These are phyloP conservation scores for Fusarium penzigii DNA, from an alignment of 2,329 filamentous ascomycete species.

Conservation along the genomic window DNA sequence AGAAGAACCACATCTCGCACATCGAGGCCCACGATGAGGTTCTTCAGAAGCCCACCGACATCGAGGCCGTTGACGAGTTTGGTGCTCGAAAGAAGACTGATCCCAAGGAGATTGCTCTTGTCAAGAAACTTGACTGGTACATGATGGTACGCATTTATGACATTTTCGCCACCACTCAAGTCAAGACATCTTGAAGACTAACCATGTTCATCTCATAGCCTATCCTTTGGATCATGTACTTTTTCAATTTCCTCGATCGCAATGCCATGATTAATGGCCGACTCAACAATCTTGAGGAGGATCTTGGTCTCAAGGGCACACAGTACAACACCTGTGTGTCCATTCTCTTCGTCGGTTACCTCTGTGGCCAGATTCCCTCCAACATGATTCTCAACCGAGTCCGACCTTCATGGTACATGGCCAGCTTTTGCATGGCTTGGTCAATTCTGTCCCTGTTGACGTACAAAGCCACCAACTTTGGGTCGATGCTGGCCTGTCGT, in stretches of 20 bases:
- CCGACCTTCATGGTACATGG: slow-evolving; percentile 46
- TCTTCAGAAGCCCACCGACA: slow-evolving; percentile 5
- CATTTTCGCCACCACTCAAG: too few relatives aligned
- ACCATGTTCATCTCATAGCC: slow-evolving; percentile 22
- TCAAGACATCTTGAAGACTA: too few relatives aligned
- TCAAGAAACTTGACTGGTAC: slow-evolving; percentile 37
- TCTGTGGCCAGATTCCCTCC: slow-evolving; percentile 37
- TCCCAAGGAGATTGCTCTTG: slow-evolving; percentile 37
- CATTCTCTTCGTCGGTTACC: slow-evolving; percentile 38
- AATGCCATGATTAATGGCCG: slow-evolving; percentile 60
- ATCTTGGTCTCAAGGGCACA: slow-evolving; percentile 46
- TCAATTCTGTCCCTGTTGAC: slow-evolving; percentile 43
- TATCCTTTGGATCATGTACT: slow-evolving; percentile 39
- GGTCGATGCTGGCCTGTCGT: slow-evolving; percentile 34
- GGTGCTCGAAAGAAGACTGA: slow-evolving; percentile 36
- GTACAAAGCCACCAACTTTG: slow-evolving; percentile 41
- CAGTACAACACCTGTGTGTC: slow-evolving; percentile 38
- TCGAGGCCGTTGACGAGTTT: slow-evolving; percentile 32
- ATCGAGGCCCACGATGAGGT: slow-evolving; percentile 3
- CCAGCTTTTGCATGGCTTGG: slow-evolving; percentile 38
- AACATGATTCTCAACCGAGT: slow-evolving; percentile 43
- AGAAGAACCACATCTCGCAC: slow-evolving; percentile 7
- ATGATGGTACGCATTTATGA: slow-evolving; percentile 28
- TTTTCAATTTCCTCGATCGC: slow-evolving; percentile 46
- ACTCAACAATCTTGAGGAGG: slow-evolving; percentile 53